These are phyloP conservation scores for Fusarium sarcochroum DNA, from an alignment of 2,329 filamentous ascomycete species.

Conservation along the genomic window DNA sequence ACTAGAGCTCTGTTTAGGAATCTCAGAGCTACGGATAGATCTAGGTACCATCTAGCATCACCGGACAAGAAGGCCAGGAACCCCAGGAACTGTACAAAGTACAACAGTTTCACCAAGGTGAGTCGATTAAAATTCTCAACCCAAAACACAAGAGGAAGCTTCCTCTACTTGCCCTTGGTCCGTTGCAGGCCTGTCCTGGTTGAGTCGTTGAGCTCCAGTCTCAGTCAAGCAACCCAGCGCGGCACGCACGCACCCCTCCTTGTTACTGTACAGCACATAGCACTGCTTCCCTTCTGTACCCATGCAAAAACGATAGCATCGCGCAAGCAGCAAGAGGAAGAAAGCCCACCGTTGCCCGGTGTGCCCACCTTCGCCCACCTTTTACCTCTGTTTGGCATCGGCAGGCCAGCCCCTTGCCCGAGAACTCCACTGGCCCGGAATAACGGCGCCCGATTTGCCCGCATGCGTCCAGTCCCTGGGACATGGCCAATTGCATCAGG, in stretches of 20 bases:
- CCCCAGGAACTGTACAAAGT: constrained; percentile 20
- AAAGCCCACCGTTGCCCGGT: constrained; percentile 35
- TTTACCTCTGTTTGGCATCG: constrained; percentile 38
- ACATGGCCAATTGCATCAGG: constrained; percentile 49
- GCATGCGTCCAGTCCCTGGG: constrained; percentile 35
- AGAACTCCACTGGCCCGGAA: constrained; percentile 49
- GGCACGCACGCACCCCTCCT: constrained; percentile 12
- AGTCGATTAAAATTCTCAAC: constrained; percentile 17
- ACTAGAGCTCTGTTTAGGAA: constrained; percentile 9
- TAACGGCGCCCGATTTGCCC: constrained; percentile 46
- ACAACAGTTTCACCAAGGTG: constrained; percentile 20
- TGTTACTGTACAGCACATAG: constrained; percentile 5
- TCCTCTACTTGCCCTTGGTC: constrained; percentile 43
- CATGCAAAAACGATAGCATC: constrained; percentile 34
- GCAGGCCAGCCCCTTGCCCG: constrained; percentile 43
- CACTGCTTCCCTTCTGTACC: constrained; percentile 11
- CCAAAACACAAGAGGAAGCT: constrained; percentile 31
- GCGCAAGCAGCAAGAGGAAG: constrained; percentile 7
- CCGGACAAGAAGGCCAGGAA: constrained; percentile 19
- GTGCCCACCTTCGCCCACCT: constrained; percentile 45
- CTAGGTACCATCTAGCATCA: constrained; percentile 14
- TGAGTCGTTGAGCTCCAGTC: constrained; percentile 29
- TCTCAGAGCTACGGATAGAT: constrained; percentile 7
- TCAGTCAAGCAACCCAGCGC: constrained; percentile 15
- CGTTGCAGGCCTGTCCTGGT: constrained; percentile 45